phyloP scores from a whole-genome alignment of 164 flowering plant species.

The Aristolochia californica region DNA sequence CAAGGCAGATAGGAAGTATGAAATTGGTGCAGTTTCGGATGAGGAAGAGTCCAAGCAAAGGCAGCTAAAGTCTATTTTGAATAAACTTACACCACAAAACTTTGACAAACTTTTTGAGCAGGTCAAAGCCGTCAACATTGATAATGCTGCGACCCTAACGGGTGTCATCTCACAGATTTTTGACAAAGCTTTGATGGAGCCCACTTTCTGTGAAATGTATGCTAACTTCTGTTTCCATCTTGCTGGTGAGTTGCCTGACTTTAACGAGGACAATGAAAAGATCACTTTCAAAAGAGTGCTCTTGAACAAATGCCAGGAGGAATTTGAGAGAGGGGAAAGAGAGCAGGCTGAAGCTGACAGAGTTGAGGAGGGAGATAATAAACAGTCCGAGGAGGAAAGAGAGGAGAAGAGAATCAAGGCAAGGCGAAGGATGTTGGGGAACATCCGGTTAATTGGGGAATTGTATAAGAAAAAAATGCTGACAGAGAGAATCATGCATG shows the following conservation, averaged over 20 bases:
- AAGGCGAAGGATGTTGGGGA: constrained; percentile 75
- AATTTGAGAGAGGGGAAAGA: constrained; percentile 79
- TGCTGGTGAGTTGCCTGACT: constrained; percentile 51
- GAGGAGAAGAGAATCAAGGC: constrained; percentile 62
- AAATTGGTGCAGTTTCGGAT: constrained; percentile 61
- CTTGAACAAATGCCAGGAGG: constrained; percentile 84
- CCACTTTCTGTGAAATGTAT: constrained; percentile 94
- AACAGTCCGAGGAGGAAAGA: constrained; percentile 56
- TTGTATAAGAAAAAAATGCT: constrained; percentile 78
- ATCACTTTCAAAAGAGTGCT: constrained; percentile 72
- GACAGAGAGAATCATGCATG: constrained; percentile 87
- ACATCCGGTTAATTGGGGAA: constrained; percentile 79
- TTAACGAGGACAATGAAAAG: constrained; percentile 53
- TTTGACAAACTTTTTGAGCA: constrained; percentile 77
- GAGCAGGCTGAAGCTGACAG: constrained; percentile 77
- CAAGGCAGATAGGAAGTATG: constrained; percentile 75
- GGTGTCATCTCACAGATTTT: constrained; percentile 82
- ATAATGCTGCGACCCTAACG: constrained; percentile 47
- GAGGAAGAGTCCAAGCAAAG: constrained; percentile 72
- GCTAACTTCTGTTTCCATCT: constrained; percentile 67
- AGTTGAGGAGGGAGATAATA: constrained; percentile 51
- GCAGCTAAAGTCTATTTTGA: constrained; percentile 57
- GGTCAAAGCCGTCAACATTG: constrained; percentile 75
- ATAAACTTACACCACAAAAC: constrained; percentile 85
- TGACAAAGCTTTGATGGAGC: constrained; percentile 83